These are phyloP conservation scores for Pseudonitzschia delicatissima DNA, from an alignment of 108 stramenopile genomes.

Conservation along the genomic window DNA sequence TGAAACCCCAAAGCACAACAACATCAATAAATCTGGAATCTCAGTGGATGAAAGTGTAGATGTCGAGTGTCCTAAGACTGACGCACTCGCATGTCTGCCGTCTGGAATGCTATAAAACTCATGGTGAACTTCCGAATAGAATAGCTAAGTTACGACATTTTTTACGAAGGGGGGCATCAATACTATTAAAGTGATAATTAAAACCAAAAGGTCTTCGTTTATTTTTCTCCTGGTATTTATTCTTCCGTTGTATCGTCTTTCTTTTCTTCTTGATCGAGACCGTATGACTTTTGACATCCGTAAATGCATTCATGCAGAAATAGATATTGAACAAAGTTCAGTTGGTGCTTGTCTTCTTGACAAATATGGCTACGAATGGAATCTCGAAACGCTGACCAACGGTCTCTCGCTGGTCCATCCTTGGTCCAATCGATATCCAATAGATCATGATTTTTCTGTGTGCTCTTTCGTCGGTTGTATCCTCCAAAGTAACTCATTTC, in stretches of 20 bases:
- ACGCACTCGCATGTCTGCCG: slow-evolving; percentile 61
- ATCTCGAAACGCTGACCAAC: slow-evolving; percentile 78
- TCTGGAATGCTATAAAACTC: slow-evolving; percentile 19
- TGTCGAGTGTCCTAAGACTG: slow-evolving; percentile 74
- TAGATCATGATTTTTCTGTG: slow-evolving; percentile 33
- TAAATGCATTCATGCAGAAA: slow-evolving; percentile 24
- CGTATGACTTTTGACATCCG: slow-evolving; percentile 4
- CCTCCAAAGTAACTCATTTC: slow-evolving; percentile 82
- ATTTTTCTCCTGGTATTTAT: background rate
- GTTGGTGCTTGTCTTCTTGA: slow-evolving; percentile 67
- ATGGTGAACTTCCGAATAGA: background rate
- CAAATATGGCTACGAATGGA: slow-evolving; percentile 73
- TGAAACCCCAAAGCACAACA: slow-evolving; percentile 81
- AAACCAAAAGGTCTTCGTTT: background rate
- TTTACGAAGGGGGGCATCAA: background rate
- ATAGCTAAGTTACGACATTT: background rate
- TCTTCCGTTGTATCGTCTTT: background rate
- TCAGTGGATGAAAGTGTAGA: slow-evolving; percentile 50
- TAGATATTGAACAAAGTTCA: slow-evolving; percentile 82
- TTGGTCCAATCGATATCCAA: slow-evolving; percentile 55
- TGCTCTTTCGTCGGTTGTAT: slow-evolving; percentile 67
- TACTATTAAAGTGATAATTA: background rate
- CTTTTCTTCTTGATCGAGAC: background rate
- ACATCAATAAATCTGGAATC: slow-evolving; percentile 87
- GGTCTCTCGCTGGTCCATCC: slow-evolving; percentile 30